Percentiles rank a stretch among this genome's conserved stretches.
phyloP scores from a whole-genome alignment of 2,329 filamentous ascomycete species.

The Fusarium luffae region DNA sequence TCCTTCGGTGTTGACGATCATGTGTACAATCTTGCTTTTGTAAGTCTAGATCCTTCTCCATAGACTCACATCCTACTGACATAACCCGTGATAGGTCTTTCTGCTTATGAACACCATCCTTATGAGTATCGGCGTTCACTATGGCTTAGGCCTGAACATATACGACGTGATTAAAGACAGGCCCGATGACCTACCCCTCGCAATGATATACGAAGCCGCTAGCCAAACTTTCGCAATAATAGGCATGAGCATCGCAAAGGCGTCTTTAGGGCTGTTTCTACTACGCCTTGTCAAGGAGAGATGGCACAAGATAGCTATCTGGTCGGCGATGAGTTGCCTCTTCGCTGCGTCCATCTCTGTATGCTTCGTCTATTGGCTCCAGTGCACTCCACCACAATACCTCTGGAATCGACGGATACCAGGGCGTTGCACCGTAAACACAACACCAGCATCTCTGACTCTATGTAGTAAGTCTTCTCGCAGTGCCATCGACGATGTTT shows the following conservation, averaged over 20 bases:
- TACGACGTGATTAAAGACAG: slow-evolving; percentile 37
- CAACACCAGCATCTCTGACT: slow-evolving; percentile 31
- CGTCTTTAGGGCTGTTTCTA: slow-evolving; percentile 54
- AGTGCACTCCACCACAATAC: slow-evolving; percentile 36
- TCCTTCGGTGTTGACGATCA: slow-evolving; percentile 51
- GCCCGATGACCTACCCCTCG: slow-evolving; percentile 34
- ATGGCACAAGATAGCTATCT: slow-evolving; percentile 53
- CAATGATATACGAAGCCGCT: slow-evolving; percentile 48
- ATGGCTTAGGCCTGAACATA: slow-evolving; percentile 52
- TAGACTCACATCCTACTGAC: neutral
- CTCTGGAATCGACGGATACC: slow-evolving; percentile 35
- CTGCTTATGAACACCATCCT: slow-evolving; percentile 51
- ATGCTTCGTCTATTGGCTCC: slow-evolving; percentile 31
- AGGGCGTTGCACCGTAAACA: slow-evolving; percentile 33
- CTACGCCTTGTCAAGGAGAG: slow-evolving; percentile 50
- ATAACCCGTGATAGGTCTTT: slow-evolving; percentile 16
- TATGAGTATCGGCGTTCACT: slow-evolving; percentile 44
- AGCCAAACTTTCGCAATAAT: slow-evolving; percentile 53
- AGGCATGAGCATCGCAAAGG: slow-evolving; percentile 54
- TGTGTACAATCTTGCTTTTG: slow-evolving; percentile 46
- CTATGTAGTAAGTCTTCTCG: slow-evolving; percentile 35
- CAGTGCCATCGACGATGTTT: no score
- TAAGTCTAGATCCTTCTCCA: neutral
- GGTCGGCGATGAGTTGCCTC: slow-evolving; percentile 43
- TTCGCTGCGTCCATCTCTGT: slow-evolving; percentile 34